Percentiles rank a stretch among this genome's conserved stretches.
Evolutionary conservation across 441 rosid genomes (phyloP).

Genomic region (Aquilaria agallochum): DNA sequence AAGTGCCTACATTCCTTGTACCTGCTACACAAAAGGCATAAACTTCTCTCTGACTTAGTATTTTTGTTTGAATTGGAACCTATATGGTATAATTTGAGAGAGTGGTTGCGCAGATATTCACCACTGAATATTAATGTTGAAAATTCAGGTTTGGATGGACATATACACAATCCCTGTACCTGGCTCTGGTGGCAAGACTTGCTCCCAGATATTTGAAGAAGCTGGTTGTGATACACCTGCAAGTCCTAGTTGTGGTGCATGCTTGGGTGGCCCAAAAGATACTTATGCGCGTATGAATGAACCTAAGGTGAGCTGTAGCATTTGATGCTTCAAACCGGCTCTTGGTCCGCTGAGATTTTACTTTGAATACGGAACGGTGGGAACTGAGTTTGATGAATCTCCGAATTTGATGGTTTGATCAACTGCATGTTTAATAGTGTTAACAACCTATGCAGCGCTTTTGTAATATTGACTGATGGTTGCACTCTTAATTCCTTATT

Average conservation of each 20-base stretch:
- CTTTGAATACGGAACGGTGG: too few relatives aligned
- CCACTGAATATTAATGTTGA: not conserved
- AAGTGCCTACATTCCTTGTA: conserved; percentile 96
- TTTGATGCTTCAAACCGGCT: too few relatives aligned
- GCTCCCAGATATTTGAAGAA: conserved; percentile 95
- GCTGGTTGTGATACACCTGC: conserved; percentile 97
- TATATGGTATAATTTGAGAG: not conserved
- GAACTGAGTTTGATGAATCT: too few relatives aligned
- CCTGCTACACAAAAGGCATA: conserved; percentile 95
- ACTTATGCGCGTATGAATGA: conserved; percentile 94
- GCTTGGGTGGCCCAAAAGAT: conserved; percentile 96
- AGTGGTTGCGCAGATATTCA: not conserved
- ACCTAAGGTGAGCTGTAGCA: conserved; percentile 46
- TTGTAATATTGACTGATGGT: too few relatives aligned
- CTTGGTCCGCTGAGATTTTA: too few relatives aligned
- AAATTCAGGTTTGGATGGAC: conserved; percentile 88
- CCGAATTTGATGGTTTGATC: too few relatives aligned
- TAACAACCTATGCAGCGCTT: too few relatives aligned
- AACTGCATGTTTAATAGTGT: too few relatives aligned
- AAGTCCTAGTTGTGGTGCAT: conserved; percentile 96
- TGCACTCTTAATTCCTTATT: too few relatives aligned
- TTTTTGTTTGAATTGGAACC: not conserved
- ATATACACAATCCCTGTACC: conserved; percentile 82
- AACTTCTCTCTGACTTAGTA: conserved; percentile 1
- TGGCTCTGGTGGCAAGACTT: conserved; percentile 93